Conservation (phyloP, 148 eudicot species). For the Simmondsia chinensis region DNA sequence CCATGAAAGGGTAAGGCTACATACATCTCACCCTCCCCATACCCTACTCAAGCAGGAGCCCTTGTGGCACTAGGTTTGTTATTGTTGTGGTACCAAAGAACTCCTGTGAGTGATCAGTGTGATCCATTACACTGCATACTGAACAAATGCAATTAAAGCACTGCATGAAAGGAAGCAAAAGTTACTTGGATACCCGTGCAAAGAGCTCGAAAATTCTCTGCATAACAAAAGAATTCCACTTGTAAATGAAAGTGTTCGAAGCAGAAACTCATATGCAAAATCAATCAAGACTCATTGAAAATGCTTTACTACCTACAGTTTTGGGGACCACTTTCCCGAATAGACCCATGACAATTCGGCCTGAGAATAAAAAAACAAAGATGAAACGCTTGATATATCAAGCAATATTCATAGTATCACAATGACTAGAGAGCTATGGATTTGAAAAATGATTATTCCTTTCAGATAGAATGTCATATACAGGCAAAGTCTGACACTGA, state of each 20-base stretch:
- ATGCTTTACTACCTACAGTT: slow-evolving; percentile 95
- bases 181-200: slow-evolving; percentile 97
- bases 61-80: too few species aligned
- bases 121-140: too few species aligned
- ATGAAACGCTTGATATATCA: background rate
- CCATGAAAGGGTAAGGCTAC: too few species aligned
- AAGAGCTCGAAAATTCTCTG: slow-evolving; percentile 98
- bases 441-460: too few species aligned
- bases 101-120: too few species aligned
- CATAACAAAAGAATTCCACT: slow-evolving; percentile 14
- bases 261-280: background rate
- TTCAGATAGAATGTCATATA: too few species aligned
- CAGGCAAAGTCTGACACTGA: too few species aligned
- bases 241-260: background rate
- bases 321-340: slow-evolving; percentile 81
- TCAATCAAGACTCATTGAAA: too few species aligned
- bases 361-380: slow-evolving; percentile 30
- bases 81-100: too few species aligned
- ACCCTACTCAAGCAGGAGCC: too few species aligned
- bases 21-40: too few species aligned
- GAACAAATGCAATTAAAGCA: slow-evolving; percentile 4
- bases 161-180: slow-evolving; percentile 20
- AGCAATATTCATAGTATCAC: background rate
- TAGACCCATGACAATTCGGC: slow-evolving; percentile 86
- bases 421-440: background rate